Percentiles rank a stretch among this genome's conserved stretches.
These are phyloP conservation scores for Cercospora beticola DNA, from an alignment of 2,329 filamentous ascomycete genomes.

Conservation along the genomic window DNA sequence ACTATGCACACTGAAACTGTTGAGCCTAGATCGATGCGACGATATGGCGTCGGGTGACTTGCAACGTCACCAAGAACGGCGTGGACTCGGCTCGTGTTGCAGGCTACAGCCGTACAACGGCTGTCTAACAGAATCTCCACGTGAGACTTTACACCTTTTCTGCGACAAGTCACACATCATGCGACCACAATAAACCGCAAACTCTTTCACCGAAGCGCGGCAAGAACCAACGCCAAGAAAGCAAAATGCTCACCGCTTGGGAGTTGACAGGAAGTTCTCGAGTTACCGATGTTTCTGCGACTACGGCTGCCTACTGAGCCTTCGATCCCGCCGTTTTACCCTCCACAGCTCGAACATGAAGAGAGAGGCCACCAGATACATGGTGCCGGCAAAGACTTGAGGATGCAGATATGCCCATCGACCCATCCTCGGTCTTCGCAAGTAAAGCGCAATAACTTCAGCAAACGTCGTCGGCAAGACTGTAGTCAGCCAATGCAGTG, in stretches of 20 bases:
- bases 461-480: constrained; percentile 42
- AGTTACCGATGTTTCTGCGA: not conserved
- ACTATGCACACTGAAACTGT: constrained; percentile 1
- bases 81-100: not conserved
- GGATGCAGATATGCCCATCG: constrained; percentile 39
- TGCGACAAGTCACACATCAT: constrained; percentile 1
- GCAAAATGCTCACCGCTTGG: not conserved
- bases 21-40: not conserved
- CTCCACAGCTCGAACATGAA: constrained; percentile 38
- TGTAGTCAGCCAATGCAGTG: constrained; percentile 41
- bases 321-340: constrained; percentile 18
- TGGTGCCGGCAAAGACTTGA: constrained; percentile 42
- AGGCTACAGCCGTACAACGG: not conserved
- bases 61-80: not conserved
- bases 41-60: not conserved
- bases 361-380: constrained; percentile 39
- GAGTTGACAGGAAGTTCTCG: not conserved
- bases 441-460: constrained; percentile 46
- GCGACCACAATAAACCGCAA: not conserved
- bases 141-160: not conserved
- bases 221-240: not conserved
- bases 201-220: not conserved
- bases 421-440: constrained; percentile 34
- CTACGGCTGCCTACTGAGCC: not conserved
- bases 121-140: not conserved